Conservation (phyloP, 2,329 filamentous ascomycete species). For the Aspergillus sp. region DNA sequence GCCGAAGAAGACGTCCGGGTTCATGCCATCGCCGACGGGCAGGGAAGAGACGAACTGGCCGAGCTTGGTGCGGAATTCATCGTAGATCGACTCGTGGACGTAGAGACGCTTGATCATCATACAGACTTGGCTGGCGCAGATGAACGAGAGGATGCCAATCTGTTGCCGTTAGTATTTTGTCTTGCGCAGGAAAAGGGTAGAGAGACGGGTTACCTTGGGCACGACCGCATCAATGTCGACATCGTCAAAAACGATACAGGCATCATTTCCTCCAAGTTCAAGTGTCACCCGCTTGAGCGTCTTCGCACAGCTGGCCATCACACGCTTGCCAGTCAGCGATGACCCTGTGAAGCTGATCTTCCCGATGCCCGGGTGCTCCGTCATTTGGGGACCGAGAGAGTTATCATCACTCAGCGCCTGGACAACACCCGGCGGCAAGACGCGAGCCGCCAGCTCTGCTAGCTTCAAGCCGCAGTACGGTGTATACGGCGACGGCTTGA, state of each 20-base stretch:
- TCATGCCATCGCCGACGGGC: constrained; percentile 31
- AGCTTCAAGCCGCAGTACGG: constrained; percentile 50
- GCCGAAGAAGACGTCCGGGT: constrained; percentile 44
- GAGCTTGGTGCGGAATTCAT: constrained; percentile 44
- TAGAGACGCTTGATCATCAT: constrained; percentile 53
- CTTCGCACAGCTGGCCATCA: constrained; percentile 43
- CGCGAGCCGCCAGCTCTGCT: constrained; percentile 41
- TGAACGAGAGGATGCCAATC: constrained; percentile 43
- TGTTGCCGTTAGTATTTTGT: constrained; percentile 5
- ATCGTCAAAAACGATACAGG: constrained; percentile 47
- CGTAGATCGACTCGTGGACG: constrained; percentile 53
- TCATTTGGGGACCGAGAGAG: constrained; percentile 47
- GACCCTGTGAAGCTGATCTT: constrained; percentile 55
- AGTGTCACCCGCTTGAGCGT: constrained; percentile 49
- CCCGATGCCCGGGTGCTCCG: constrained; percentile 46
- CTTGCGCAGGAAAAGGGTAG: neutral
- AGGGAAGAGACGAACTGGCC: constrained; percentile 39
- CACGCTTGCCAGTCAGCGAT: constrained; percentile 42
- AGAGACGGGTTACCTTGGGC: constrained; percentile 19
- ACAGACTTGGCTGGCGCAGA: constrained; percentile 50
- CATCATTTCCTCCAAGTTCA: constrained; percentile 50
- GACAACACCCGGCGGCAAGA: constrained; percentile 50
- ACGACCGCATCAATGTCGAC: constrained; percentile 43
- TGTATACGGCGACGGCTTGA: constrained; percentile 45
- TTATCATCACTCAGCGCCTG: constrained; percentile 50